Evolutionary conservation across 1,284 basidiomycete genomes (phyloP).

Genomic region (Coniferiporia sulphurascens): DNA sequence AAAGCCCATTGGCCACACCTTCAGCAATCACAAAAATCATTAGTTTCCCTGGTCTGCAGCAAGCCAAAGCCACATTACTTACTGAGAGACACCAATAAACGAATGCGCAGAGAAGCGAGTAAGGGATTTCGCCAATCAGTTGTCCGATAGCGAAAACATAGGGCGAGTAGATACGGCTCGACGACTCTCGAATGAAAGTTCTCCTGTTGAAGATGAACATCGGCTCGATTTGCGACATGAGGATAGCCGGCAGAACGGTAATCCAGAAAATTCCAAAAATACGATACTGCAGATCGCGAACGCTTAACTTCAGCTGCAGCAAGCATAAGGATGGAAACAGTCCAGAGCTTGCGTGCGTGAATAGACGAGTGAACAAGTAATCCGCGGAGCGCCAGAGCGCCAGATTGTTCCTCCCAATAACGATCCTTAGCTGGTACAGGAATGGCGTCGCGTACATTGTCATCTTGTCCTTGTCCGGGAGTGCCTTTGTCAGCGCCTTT

Average conservation of each 20-base stretch:
- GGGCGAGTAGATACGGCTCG: slow-evolving; percentile 73
- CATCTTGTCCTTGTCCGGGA: slow-evolving; percentile 20
- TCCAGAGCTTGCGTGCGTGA: slow-evolving; percentile 73
- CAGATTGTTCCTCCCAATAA: slow-evolving; percentile 68
- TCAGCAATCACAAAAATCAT: neutral
- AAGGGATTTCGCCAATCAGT: slow-evolving; percentile 78
- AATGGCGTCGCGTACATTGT: slow-evolving; percentile 66
- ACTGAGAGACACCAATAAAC: slow-evolving; percentile 79
- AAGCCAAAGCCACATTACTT: slow-evolving; percentile 14
- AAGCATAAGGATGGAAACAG: slow-evolving; percentile 82
- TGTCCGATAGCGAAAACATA: slow-evolving; percentile 83
- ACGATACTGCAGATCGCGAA: slow-evolving; percentile 78
- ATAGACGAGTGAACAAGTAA: slow-evolving; percentile 80
- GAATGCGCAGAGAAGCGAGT: slow-evolving; percentile 66
- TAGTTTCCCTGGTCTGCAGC: too few relatives aligned
- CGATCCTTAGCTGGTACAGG: slow-evolving; percentile 72
- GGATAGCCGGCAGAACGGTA: slow-evolving; percentile 66
- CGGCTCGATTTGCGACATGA: slow-evolving; percentile 81
- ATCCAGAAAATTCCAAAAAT: slow-evolving; percentile 46
- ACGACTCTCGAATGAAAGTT: slow-evolving; percentile 69
- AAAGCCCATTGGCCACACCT: slow-evolving; percentile 71
- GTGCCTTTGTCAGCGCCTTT: slow-evolving; percentile 24
- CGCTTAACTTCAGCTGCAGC: slow-evolving; percentile 66
- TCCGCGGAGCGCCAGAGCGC: slow-evolving; percentile 83
- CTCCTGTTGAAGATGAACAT: slow-evolving; percentile 79